Conservation (phyloP, 345 rosid species). For the Gossypium arboreum region DNA sequence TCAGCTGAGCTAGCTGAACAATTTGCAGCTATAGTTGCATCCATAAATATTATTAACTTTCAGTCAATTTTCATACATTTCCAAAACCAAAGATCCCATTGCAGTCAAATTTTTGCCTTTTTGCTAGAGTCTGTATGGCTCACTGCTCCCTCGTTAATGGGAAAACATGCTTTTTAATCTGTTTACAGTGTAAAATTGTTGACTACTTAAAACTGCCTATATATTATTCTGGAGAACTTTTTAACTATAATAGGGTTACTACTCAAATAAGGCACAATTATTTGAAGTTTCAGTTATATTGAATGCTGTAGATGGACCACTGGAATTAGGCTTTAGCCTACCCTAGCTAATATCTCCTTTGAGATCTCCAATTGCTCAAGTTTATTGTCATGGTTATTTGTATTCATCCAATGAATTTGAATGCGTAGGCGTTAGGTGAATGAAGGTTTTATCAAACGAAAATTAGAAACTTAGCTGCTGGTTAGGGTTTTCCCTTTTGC, state of each 20-base stretch:
- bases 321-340: background rate
- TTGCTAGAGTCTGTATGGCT: background rate
- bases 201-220: background rate
- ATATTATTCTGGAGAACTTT: background rate
- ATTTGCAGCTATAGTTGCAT: conserved; percentile 7
- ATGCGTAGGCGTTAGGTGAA: conserved; percentile 18
- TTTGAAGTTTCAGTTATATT: conserved; percentile 6
- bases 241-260: background rate
- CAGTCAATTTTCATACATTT: background rate
- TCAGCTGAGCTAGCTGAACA: conserved; percentile 7
- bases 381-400: background rate
- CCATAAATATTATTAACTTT: background rate
- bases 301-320: conserved; percentile 32
- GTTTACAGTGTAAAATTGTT: background rate
- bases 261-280: background rate
- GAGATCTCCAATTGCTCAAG: background rate
- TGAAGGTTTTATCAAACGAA: conserved; percentile 2
- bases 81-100: background rate
- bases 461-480: conserved; percentile 6
- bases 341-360: background rate
- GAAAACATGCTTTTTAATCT: background rate
- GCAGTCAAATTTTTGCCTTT: background rate
- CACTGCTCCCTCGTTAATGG: background rate
- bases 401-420: background rate
- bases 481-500: background rate